Base-by-base conservation (phyloP, 2,329 filamentous ascomycete genomes). In the Cordyceps militaris region DNA sequence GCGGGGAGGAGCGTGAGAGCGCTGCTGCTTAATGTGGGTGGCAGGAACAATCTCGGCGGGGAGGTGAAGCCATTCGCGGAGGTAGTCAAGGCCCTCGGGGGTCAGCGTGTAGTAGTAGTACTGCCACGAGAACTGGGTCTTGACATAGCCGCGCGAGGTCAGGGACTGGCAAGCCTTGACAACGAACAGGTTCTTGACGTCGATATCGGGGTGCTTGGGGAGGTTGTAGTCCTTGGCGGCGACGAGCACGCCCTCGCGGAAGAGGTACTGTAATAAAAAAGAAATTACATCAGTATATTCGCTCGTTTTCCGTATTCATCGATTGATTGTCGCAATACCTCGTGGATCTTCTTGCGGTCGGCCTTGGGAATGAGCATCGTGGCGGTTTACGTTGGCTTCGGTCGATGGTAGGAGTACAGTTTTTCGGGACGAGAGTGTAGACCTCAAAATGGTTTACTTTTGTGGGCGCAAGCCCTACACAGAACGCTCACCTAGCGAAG, bases 91-190 rank as follows among this genome's bases (percentile, higher is more conserved):
- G 81, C 94, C 94, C 85, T 97, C 92, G 74, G 92, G 90, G 77
- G 93, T 97, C 79, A 99, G 88, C 79, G 94, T 97, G 88, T 99
- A 99, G 89, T 99, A 99, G 88, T 97, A 96, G 86, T 92, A 96
- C 82, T 96, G 91, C 91, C 91, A 96, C 68, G 91, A 96, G 89
- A 99, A 99, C 80, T 95, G 94, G 71, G 94, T 99, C 90, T 99
- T 99, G 81, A 99, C 86, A 80, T 90, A 97, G 76, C 93, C 93
- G 77, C 94, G 93, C 70, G 92, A 97, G 82, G 87, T 96, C 74
- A 99, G 87, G 66, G 94, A 99, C 84, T 99, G 94, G 81, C 86
- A 88, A 73, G 94, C 94, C 87, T 99, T 99, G 86, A 99, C 90
- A 78, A 97, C 93, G 78, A 80, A 97, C 73, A 99, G 90, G 87